Evolutionary conservation across 768 basidiomycete species (phyloP).

Genomic region (Lentinula edodes): DNA sequence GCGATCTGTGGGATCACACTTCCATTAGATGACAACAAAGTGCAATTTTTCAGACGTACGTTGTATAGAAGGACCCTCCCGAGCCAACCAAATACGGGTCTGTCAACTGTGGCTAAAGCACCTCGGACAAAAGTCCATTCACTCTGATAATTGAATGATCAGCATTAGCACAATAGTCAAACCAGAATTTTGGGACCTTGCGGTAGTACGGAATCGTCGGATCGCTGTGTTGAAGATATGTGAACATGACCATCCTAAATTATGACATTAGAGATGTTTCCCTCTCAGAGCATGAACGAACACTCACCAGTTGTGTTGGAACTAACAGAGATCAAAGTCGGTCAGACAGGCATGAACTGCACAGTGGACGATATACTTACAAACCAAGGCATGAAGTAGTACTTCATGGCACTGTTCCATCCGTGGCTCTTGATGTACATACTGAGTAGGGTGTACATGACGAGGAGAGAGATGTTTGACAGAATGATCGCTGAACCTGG

Average conservation of each 20-base stretch:
- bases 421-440: constrained; percentile 24
- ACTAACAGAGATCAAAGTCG: constrained; percentile 18
- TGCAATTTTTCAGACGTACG: constrained; percentile 20
- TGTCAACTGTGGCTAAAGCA: constrained; percentile 55
- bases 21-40: background rate
- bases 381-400: constrained; percentile 47
- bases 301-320: constrained; percentile 39
- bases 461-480: constrained; percentile 35
- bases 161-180: background rate
- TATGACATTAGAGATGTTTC: constrained; percentile 1
- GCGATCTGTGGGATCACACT: constrained; percentile 25
- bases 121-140: constrained; percentile 60
- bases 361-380: constrained; percentile 20
- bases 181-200: constrained; percentile 5
- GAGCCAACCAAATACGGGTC: constrained; percentile 54
- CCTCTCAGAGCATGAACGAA: background rate
- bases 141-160: constrained; percentile 17
- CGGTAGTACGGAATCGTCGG: constrained; percentile 57
- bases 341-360: background rate
- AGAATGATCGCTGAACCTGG: constrained; percentile 30
- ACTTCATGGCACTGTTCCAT: constrained; percentile 26
- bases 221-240: constrained; percentile 59
- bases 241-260: constrained; percentile 54
- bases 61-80: constrained; percentile 54
- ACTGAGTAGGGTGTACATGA: constrained; percentile 31